Conservation (phyloP, 169 alveolate genomes). For the Cryptosporidium muris region DNA sequence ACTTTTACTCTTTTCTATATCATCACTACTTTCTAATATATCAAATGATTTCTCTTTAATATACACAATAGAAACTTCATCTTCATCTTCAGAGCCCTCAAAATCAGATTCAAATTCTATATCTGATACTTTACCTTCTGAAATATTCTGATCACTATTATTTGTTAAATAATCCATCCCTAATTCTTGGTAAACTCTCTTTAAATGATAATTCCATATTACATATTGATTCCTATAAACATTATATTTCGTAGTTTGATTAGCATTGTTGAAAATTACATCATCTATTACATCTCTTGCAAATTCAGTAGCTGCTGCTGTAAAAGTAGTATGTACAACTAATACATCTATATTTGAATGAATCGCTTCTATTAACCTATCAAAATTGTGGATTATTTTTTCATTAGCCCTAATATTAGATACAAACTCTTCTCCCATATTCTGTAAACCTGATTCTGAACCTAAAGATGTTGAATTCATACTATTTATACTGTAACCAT, state of each 20-base stretch:
- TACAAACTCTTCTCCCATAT: conserved; percentile 29
- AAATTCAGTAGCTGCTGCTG: conserved; percentile 72
- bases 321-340: conserved; percentile 33
- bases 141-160: neutral
- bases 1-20: neutral
- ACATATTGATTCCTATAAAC: conserved; percentile 50
- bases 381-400: conserved; percentile 20
- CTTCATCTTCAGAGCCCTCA: conserved; percentile 34
- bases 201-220: conserved; percentile 37
- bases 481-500: conserved; percentile 33
- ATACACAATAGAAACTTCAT: neutral
- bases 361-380: conserved; percentile 34
- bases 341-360: conserved; percentile 68
- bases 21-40: conserved; percentile 30
- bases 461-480: conserved; percentile 12
- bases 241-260: conserved; percentile 28
- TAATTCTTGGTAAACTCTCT: conserved; percentile 56
- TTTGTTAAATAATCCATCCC: conserved; percentile 40
- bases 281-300: conserved; percentile 60
- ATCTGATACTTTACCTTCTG: conserved; percentile 54
- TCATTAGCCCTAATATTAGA: conserved; percentile 38
- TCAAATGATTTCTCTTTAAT: conserved; percentile 10
- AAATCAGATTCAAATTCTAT: conserved; percentile 1
- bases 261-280: conserved; percentile 35
- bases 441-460: conserved; percentile 33